Evolutionary conservation across 345 rosid genomes (phyloP), one percentile per base, ranked within the genome.

Genomic region (Erodium maritimum): DNA sequence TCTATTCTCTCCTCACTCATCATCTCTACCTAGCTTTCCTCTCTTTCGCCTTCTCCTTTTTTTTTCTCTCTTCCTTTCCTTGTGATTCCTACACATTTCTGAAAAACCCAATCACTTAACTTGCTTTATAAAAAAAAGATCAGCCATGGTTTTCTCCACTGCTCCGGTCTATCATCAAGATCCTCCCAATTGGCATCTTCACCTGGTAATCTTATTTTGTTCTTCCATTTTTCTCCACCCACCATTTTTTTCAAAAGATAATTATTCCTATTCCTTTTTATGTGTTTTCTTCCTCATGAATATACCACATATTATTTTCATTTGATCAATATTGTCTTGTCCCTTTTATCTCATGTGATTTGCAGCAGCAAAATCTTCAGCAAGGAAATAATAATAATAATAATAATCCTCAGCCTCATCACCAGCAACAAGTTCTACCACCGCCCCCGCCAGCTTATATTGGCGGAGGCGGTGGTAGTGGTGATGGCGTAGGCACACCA

Each of bases 141-240:
- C 73, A 76, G 7, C 78, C 67, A 87, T 84, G 95, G 80, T 70
- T 69, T 87, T 82, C 73, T 74, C 95, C 56, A 82, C 95, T 12
- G 73, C 70, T 78, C 80, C 83, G 65, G 63, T 78, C 79, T 81
- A 78, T 72, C 72, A 78, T 72, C 72, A 78, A 67, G 83, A 81
- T 76, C 77, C 86, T 61, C 78, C 75, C 73, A 77, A 82, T 65
- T 84, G 95, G 91, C 79, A 84, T 34, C 95, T 66, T 60, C 42
- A 57, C 33, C 45, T 55, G 66, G 61, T 62, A 57, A 54, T 37
- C 33, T 7, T n/a, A n/a, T 25, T 25, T 25, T 25, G 33, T 25
- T 25, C 33, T 25, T 25, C 33, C 3, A 25, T 25, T 25, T 7
- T 25, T 7, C 33, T 25, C 33, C 33, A 25, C 33, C 33, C 33